Percentiles rank a stretch among this genome's conserved stretches.
These are phyloP conservation scores for Blastobotrys petasosporus DNA, from an alignment of 1,139 yeast genomes.

Conservation along the genomic window DNA sequence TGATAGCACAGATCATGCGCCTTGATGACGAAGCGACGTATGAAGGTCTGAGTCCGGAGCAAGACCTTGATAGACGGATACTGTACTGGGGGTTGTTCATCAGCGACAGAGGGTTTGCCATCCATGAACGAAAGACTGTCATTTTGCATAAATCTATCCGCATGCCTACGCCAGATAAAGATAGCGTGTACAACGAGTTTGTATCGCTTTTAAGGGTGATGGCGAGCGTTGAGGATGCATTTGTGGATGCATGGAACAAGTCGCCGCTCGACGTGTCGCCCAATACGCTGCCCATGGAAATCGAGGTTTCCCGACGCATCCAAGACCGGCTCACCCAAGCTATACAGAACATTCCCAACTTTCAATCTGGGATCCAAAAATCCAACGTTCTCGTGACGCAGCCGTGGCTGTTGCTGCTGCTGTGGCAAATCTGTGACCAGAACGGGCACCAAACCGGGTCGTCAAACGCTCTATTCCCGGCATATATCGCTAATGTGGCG, in stretches of 20 bases:
- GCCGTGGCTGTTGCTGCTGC: constrained; percentile 15
- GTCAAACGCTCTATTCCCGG: constrained; percentile 11
- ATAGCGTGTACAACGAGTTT: constrained; percentile 11
- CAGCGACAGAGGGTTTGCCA: constrained; percentile 17
- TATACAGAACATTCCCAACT: constrained; percentile 9
- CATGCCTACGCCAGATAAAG: constrained; percentile 5
- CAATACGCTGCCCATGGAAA: constrained; percentile 2
- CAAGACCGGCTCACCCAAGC: constrained; percentile 12
- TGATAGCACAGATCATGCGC: constrained; percentile 13
- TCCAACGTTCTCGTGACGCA: constrained; percentile 16
- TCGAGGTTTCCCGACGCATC: constrained; percentile 4
- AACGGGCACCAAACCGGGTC: constrained; percentile 4
- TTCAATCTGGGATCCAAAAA: constrained; percentile 14
- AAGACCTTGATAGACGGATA: constrained; percentile 13
- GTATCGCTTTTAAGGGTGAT: constrained; percentile 14
- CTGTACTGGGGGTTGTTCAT: constrained; percentile 17
- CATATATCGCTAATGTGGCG: constrained; percentile 11
- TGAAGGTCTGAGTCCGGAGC: constrained; percentile 6
- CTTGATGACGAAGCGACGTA: constrained; percentile 13
- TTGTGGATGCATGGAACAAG: constrained; percentile 12
- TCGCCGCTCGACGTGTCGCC: constrained; percentile 1
- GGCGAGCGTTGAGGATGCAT: constrained; percentile 16
- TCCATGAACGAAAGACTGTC: constrained; percentile 15
- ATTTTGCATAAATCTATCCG: constrained; percentile 12
- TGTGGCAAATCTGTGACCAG: constrained; percentile 10